A percentile compares a stretch with the other conserved stretches of the same genome.
Conservation (phyloP, 1,284 basidiomycete genomes). For the Marasmius oreades region DNA sequence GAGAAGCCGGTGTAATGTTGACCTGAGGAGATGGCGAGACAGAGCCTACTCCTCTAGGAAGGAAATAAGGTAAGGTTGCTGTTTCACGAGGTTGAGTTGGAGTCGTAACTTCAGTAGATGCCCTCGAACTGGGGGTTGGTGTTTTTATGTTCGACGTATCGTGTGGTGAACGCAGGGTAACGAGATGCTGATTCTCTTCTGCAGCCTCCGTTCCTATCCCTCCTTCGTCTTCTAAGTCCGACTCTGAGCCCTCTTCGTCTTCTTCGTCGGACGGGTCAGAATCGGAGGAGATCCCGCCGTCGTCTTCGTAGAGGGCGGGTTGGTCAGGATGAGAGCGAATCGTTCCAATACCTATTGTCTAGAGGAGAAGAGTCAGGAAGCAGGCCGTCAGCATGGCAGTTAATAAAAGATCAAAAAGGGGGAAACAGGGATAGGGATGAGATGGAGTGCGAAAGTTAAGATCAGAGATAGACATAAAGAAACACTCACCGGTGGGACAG, state of each 20-base stretch:
- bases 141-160: conserved; percentile 15
- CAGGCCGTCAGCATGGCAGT: conserved; percentile 4
- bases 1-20: conserved; percentile 18
- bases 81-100: background rate
- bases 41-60: conserved; percentile 7
- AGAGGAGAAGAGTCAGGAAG: conserved; percentile 12
- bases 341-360: conserved; percentile 90
- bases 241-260: conserved; percentile 1
- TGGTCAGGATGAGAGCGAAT: conserved; percentile 62
- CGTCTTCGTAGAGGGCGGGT: conserved; percentile 61
- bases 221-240: conserved; percentile 24
- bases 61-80: background rate
- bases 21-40: conserved; percentile 15
- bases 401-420: background rate
- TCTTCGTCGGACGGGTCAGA: conserved; percentile 15
- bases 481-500: conserved; percentile 74
- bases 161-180: too few species aligned
- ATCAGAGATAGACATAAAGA: background rate
- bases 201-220: conserved; percentile 22
- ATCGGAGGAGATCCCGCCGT: conserved; percentile 60
- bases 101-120: background rate
- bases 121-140: background rate
- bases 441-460: background rate
- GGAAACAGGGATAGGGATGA: conserved; percentile 1
- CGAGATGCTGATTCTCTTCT: background rate